Evolutionary conservation across 352 stramenopile species (phyloP).

Genomic region (Globisporangium radiosum): DNA sequence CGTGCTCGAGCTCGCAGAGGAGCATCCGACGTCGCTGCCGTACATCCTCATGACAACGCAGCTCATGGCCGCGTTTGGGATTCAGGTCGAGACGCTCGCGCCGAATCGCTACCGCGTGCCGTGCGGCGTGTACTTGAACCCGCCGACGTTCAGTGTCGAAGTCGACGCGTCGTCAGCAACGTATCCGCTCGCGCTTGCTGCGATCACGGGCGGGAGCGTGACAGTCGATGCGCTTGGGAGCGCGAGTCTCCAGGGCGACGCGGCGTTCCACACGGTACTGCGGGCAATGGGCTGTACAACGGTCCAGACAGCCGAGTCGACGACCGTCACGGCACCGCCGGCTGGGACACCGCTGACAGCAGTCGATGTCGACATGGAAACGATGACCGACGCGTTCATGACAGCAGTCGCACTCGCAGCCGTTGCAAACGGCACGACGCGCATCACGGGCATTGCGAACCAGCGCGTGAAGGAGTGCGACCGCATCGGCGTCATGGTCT

Average conservation of each 20-base stretch:
- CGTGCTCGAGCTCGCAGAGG: conserved; percentile 90
- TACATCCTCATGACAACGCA: conserved; percentile 94
- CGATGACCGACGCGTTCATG: conserved; percentile 98
- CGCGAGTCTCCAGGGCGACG: conserved; percentile 93
- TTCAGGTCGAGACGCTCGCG: conserved; percentile 87
- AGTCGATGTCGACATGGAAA: conserved; percentile 95
- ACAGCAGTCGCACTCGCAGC: conserved; percentile 93
- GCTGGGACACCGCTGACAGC: conserved; percentile 65
- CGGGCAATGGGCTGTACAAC: conserved; percentile 74
- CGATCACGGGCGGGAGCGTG: conserved; percentile 93
- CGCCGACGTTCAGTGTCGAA: conserved; percentile 78
- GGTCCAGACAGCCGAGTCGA: conserved; percentile 50
- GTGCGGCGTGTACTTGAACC: conserved; percentile 68
- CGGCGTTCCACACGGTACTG: conserved; percentile 90
- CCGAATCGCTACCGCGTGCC: conserved; percentile 72
- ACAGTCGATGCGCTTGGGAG: conserved; percentile 93
- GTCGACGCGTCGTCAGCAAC: conserved; percentile 95
- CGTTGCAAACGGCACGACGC: conserved; percentile 93
- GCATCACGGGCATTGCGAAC: conserved; percentile 97
- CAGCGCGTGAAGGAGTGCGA: conserved; percentile 98
- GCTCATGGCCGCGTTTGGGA: conserved; percentile 96
- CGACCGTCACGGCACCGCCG: conserved; percentile 71
- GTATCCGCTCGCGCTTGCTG: conserved; percentile 95
- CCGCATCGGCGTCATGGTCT: conserved; percentile 97
- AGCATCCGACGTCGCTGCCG: conserved; percentile 95